Base-by-base conservation (phyloP, 2,329 filamentous ascomycete species). In the Tolypocladium ophioglossoides region DNA sequence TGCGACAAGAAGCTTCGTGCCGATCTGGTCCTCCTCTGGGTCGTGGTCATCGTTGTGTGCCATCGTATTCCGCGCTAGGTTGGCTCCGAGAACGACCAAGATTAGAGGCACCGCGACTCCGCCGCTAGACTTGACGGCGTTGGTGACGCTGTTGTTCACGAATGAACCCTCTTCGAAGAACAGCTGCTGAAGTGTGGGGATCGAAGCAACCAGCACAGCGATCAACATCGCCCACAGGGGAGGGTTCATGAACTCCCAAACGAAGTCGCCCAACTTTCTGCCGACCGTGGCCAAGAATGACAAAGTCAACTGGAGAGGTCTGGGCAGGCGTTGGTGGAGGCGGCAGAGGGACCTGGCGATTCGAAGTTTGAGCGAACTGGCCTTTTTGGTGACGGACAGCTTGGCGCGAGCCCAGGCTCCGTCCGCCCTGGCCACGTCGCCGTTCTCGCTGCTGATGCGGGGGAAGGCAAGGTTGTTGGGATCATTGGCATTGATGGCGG, bases 241-340 rank as follows among this genome's bases (percentile, higher is more conserved):
- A 44, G 94, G 92, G 71, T 97, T 97, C 92, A 99, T 97, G 69
- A 96, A 96, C 50, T 88, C 87, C 87, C 88, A 94, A 14, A 91
- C 68, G 52, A 91, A 91, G 50, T 72, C 72, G 61, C 81, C 71
- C 61, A 89, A 58, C 68, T 79, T 69, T 61, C 62, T 68, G 47
- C 68, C 72, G 20, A 73, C 61, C 12, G 55, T 59, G 50, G 66
- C 63, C 9, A 71, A 16, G 44, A 62, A 63, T 2, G 62, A 56
- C 16, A 77, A 58, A 0, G 58, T 48, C 6, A 59, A 56, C 60
- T 76, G 77, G 37, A 76, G 32, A 5, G 75, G 70, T 2, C 41
- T 51, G 1, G 78, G 78, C 20, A 79, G 67, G n/a, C 64, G 55
- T 41, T 65, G 59, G 54, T 69, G 74, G 7, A 63, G 57, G 41